Evolutionary conservation across 176 grass and related monocot genomes (phyloP).

Genomic region (Eleusine indica): DNA sequence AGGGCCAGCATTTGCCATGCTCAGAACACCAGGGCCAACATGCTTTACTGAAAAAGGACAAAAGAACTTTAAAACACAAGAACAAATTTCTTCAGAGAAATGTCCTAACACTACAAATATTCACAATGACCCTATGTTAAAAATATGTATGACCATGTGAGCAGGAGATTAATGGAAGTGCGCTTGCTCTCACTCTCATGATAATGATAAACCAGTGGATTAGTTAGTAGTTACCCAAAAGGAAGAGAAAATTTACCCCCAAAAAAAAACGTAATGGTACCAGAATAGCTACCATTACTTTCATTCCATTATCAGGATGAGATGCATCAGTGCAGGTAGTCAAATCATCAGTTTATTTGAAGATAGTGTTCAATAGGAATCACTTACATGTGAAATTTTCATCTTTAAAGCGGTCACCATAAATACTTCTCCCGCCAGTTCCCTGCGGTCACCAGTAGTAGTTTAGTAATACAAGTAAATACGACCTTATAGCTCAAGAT

Average conservation of each 20-base stretch:
- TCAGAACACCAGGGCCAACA: slow-evolving; percentile 62
- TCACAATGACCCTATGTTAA: not conserved
- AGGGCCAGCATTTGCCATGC: slow-evolving; percentile 76
- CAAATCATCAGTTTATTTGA: not conserved
- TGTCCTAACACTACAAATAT: not conserved
- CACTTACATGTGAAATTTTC: slow-evolving; percentile 70
- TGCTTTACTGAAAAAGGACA: slow-evolving; percentile 65
- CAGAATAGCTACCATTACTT: not conserved
- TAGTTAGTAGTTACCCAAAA: not conserved
- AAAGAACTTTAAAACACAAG: slow-evolving; percentile 10
- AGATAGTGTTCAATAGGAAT: slow-evolving; percentile 3
- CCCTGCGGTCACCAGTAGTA: slow-evolving; percentile 48
- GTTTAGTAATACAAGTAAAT: slow-evolving; percentile 31
- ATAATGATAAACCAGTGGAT: not conserved
- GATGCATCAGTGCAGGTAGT: not conserved
- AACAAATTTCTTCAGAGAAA: slow-evolving; percentile 26
- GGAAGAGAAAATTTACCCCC: not conserved
- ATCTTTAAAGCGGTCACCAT: slow-evolving; percentile 59
- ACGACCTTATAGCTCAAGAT: slow-evolving; percentile 8
- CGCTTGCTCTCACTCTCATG: not conserved
- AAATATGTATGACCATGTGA: not conserved
- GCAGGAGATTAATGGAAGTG: slow-evolving; percentile 15
- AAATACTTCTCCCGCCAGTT: slow-evolving; percentile 74
- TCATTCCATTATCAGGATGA: not conserved
- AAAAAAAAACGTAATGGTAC: not conserved